A percentile compares a stretch with the other conserved stretches of the same genome.
phyloP scores from a whole-genome alignment of 1,139 yeast species.

The Diutina scorzettiae region DNA sequence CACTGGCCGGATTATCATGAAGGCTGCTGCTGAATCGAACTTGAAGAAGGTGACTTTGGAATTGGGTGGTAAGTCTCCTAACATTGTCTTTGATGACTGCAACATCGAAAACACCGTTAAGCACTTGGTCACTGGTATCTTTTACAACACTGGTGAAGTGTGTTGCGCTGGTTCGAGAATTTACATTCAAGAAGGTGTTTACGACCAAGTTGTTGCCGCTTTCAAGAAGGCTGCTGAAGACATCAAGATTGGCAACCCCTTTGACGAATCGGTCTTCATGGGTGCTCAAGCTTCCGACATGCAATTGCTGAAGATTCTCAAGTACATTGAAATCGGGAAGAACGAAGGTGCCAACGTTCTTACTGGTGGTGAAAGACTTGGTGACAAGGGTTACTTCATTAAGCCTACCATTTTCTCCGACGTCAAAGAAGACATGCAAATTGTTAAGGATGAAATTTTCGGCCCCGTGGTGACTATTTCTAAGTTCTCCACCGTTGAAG shows the following conservation, averaged over 20 bases:
- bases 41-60: slow-evolving; percentile 74
- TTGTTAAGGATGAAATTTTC: slow-evolving; percentile 74
- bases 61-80: slow-evolving; percentile 82
- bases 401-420: slow-evolving; percentile 72
- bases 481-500: slow-evolving; percentile 63
- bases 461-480: slow-evolving; percentile 75
- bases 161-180: slow-evolving; percentile 84
- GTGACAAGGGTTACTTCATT: slow-evolving; percentile 61
- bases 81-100: slow-evolving; percentile 66
- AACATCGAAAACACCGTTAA: slow-evolving; percentile 52
- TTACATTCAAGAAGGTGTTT: slow-evolving; percentile 63
- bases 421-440: slow-evolving; percentile 53
- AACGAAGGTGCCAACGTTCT: slow-evolving; percentile 63
- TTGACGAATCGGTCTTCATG: slow-evolving; percentile 58
- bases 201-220: slow-evolving; percentile 50
- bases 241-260: slow-evolving; percentile 49
- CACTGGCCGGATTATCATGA: slow-evolving; percentile 68
- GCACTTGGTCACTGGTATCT: slow-evolving; percentile 49
- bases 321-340: slow-evolving; percentile 63
- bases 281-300: slow-evolving; percentile 77
- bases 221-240: slow-evolving; percentile 48
- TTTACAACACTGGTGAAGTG: slow-evolving; percentile 80
- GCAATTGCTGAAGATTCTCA: slow-evolving; percentile 66
- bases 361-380: slow-evolving; percentile 67
- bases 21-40: slow-evolving; percentile 46